These are phyloP conservation scores for Xerophyta viscosa DNA, from an alignment of 106 monocot genomes.

Conservation along the genomic window DNA sequence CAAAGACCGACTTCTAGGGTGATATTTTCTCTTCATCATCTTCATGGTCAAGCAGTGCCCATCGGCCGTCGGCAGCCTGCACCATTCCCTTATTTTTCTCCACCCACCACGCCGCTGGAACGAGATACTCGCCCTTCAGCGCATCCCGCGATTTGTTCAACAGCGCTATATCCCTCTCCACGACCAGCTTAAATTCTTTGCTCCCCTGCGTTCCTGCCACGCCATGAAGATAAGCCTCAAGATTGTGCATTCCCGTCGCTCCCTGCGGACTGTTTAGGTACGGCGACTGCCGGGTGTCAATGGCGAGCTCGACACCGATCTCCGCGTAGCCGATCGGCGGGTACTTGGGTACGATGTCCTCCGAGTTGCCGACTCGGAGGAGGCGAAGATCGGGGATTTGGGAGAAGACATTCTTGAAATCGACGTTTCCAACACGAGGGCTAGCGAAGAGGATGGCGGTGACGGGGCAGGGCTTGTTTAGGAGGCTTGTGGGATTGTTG, in stretches of 20 bases:
- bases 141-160: constrained; percentile 65
- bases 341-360: constrained; percentile 62
- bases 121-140: constrained; percentile 51
- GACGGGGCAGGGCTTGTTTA: constrained; percentile 28
- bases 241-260: constrained; percentile 44
- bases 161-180: constrained; percentile 66
- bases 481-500: constrained; percentile 22
- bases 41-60: constrained; percentile 64
- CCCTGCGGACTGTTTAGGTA: constrained; percentile 54
- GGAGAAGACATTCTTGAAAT: constrained; percentile 43
- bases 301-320: constrained; percentile 42
- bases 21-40: constrained; percentile 23
- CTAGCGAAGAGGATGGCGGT: constrained; percentile 63
- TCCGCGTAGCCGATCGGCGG: constrained; percentile 53
- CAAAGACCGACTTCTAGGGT: no score
- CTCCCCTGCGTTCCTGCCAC: constrained; percentile 65
- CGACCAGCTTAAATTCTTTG: constrained; percentile 52
- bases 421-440: constrained; percentile 67
- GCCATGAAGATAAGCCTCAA: constrained; percentile 75
- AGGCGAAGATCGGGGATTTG: constrained; percentile 20
- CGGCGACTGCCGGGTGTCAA: constrained; percentile 41
- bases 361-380: constrained; percentile 46
- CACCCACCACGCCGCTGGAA: constrained; percentile 73
- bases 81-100: constrained; percentile 87
- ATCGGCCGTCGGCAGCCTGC: constrained; percentile 52